Percentiles rank a stretch among this genome's conserved stretches.
Evolutionary conservation across 768 basidiomycete species (phyloP).

Genomic region (Kwoniella heveanensis): DNA sequence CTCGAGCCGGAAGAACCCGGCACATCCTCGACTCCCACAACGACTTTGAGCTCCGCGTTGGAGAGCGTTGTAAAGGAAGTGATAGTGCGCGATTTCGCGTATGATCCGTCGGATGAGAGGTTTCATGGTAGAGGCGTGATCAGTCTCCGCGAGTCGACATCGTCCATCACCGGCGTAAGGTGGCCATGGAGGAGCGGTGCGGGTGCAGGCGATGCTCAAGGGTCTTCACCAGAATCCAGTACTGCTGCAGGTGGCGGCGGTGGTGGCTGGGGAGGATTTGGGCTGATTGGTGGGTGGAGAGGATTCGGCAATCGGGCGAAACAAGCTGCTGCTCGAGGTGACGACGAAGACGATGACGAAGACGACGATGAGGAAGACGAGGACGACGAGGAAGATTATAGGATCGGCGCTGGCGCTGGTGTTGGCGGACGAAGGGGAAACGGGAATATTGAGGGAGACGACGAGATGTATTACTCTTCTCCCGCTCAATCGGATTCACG

Average conservation of each 20-base stretch:
- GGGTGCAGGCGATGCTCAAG: slow-evolving; percentile 4
- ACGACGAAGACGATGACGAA: slow-evolving; percentile 5
- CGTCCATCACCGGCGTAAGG: slow-evolving; percentile 1
- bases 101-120: slow-evolving; percentile 31
- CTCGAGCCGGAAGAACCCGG: slow-evolving; percentile 8
- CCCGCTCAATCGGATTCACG: slow-evolving; percentile 7
- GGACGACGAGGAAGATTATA: slow-evolving; percentile 21
- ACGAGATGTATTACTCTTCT: slow-evolving; percentile 26
- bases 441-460: neutral
- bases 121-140: slow-evolving; percentile 26
- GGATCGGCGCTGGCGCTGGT: neutral
- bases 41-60: neutral
- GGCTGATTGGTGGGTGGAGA: slow-evolving; percentile 37
- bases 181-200: slow-evolving; percentile 18
- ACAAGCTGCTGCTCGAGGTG: slow-evolving; percentile 6
- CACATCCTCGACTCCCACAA: slow-evolving; percentile 6
- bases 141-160: slow-evolving; percentile 1
- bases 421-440: no score
- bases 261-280: slow-evolving; percentile 34
- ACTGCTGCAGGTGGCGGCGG: neutral
- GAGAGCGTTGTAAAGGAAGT: slow-evolving; percentile 15
- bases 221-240: slow-evolving; percentile 1
- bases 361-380: slow-evolving; percentile 24
- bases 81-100: slow-evolving; percentile 45
- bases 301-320: slow-evolving; percentile 11